Evolutionary conservation across 116 monocot genomes (phyloP), one percentile per base, ranked within the genome.

Genomic region (Trichopus zeylanicus): DNA sequence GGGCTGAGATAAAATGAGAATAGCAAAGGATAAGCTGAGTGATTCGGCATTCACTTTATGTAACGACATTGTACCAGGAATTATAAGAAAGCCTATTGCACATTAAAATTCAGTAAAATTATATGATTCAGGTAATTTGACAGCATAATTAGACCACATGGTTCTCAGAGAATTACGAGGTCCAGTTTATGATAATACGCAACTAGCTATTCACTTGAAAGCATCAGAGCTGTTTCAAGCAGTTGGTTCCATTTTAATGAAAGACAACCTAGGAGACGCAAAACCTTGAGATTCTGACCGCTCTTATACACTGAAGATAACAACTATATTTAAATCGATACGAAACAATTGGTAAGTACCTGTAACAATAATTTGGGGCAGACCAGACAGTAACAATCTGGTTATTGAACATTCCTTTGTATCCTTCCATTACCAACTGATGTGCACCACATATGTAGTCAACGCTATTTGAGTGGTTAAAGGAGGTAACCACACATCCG

Each of bases 381-480:
- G 97, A 97, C 91, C 97, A 97, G 54, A 97, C 97, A 18, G 97
- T 97, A 11, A 97, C 88, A 63, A 97, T 97, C 73, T 87, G 87
- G 48, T 91, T 78, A 66, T 91, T 84, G 69, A 91, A 97, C 91
- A 97, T 97, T 91, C 97, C 87, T 34, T 97, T 97, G 55, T 82
- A 97, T 29, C 97, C 97, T 75, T 97, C 97, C 91, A 97, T 97
- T 32, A 97, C 97, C 23, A 97, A 65, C 51, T 97, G 97, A 77
- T 97, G 91, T 46, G 97, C 97, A 47, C 97, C 91, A 23, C 97
- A 97, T 68, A 97, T 97, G 68, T 81, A 97, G 64, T 97, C 87
- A 26, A 91, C 91, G 63, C 83, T 84, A 62, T 91, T 90, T 53
- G 79, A 31, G 62, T 78, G 98, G 56, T 98, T 98, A 67, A 98